Base-by-base conservation (phyloP, 306 rosid species). In the Pueraria montana region DNA sequence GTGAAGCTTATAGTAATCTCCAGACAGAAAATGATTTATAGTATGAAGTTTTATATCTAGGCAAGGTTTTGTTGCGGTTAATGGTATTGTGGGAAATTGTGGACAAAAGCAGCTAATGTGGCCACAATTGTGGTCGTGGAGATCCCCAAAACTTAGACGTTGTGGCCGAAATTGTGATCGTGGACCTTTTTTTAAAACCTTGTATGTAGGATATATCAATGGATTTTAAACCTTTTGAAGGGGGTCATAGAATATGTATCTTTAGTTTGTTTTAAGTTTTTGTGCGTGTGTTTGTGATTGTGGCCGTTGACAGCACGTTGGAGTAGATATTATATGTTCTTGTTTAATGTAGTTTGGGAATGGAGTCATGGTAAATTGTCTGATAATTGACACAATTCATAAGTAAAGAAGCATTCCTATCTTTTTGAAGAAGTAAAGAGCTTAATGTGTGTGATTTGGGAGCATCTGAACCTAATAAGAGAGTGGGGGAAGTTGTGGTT, bases 241-340 rank as follows among this genome's bases (percentile, higher is more conserved):
- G 24, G 32, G 32, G 72, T 12, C 3, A 10, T 56, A 27, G 71
- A 26, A 0, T 45, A 45, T 71, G 63, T 59, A 14, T 58, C 8
- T 24, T 58, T 80, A 52, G 67, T 14, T 67, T 68, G 56, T 79
- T 76, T 21, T 21, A 11, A 52, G 20, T 65, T 52, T 79, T 16
- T 20, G 20, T 4, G 8, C 0, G 12, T 52, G 38, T 9, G 68
- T 26, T 59, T 4, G 40, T 34, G 40, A 34, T 24, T 45, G 63
- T 11, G 59, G 40, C 18, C 38, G 52, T 38, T 42, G 30, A 50
- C 55, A 30, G 27, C 49, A 32, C 49, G 50, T 48, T 48, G 11
- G 23, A 50, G 32, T 24, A 71, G 72, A 59, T 38, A 8, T 38
- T 8, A 38, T 38, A 8, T 38, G 43, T 6, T 38, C 1, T 38